Conservation (phyloP, 805 yeast genomes). For the Blastobotrys parvus region DNA sequence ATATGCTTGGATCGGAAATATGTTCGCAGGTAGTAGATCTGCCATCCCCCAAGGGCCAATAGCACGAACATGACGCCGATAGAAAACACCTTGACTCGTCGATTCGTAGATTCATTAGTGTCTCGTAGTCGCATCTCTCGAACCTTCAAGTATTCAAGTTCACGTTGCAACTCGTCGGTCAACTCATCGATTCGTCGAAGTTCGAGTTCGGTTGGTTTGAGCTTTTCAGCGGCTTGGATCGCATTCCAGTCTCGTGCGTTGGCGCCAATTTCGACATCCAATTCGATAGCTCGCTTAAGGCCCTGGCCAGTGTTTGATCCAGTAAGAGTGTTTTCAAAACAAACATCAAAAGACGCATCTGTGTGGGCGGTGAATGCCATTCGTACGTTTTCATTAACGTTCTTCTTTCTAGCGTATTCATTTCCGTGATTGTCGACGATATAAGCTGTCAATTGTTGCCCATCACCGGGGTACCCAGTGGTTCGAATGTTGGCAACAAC, state of each 20-base stretch:
- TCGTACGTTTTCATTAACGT: conserved; percentile 61
- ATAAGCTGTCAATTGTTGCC: conserved; percentile 63
- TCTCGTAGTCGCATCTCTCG: conserved; percentile 93
- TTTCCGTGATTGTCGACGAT: conserved; percentile 68
- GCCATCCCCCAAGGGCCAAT: conserved; percentile 83
- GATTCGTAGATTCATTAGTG: conserved; percentile 93
- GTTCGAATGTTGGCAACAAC: conserved; percentile 79
- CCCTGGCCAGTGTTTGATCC: conserved; percentile 30
- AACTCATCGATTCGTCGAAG: conserved; percentile 79
- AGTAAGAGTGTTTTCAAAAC: conserved; percentile 60
- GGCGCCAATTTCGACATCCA: conserved; percentile 92
- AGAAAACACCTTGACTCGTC: conserved; percentile 85
- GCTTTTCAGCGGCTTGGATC: conserved; percentile 83
- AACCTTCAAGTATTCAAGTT: conserved; percentile 70
- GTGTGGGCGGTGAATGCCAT: conserved; percentile 81
- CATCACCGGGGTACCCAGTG: conserved; percentile 74
- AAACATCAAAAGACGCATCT: conserved; percentile 81
- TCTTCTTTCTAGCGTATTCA: conserved; percentile 70
- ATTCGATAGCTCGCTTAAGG: conserved; percentile 63
- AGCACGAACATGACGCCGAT: conserved; percentile 58
- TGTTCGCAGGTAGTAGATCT: conserved; percentile 81
- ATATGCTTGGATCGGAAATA: conserved; percentile 56
- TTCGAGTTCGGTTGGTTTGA: conserved; percentile 88
- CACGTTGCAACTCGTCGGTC: conserved; percentile 71
- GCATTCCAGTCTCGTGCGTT: conserved; percentile 98